Conservation (phyloP, 2,329 filamentous ascomycete species). For the Harringtonia lauricola region DNA sequence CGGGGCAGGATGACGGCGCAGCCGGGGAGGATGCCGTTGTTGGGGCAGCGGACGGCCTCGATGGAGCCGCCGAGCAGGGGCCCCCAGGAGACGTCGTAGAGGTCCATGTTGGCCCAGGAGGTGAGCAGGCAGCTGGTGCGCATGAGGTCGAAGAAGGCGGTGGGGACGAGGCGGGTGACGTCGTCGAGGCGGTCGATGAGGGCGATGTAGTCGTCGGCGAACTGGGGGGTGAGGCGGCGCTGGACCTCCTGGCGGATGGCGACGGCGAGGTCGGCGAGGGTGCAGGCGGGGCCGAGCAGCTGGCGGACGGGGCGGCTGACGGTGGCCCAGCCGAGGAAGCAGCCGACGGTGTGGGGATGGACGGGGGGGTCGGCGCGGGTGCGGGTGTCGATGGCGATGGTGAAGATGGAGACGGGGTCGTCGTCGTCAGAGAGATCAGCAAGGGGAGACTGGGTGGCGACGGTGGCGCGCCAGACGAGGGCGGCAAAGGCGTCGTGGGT, state of each 20-base stretch:
- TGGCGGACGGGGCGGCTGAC: background rate
- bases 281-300: background rate
- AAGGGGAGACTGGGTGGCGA: background rate
- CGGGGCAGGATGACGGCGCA: background rate
- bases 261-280: background rate
- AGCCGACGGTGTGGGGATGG: background rate
- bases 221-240: background rate
- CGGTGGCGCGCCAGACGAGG: background rate
- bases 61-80: background rate
- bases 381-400: background rate
- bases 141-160: background rate
- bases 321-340: background rate
- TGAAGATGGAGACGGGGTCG: background rate
- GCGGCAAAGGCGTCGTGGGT: constrained; percentile 1
- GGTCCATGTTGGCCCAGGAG: background rate
- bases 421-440: background rate
- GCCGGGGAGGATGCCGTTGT: background rate
- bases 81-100: background rate
- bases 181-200: background rate
- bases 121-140: background rate
- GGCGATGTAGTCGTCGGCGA: background rate
- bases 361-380: background rate
- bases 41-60: background rate
- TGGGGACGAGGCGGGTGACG: background rate
- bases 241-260: background rate